Evolutionary conservation across 164 flowering plant genomes (phyloP), one percentile per base, ranked within the genome.

Genomic region (Vitis riparia): DNA sequence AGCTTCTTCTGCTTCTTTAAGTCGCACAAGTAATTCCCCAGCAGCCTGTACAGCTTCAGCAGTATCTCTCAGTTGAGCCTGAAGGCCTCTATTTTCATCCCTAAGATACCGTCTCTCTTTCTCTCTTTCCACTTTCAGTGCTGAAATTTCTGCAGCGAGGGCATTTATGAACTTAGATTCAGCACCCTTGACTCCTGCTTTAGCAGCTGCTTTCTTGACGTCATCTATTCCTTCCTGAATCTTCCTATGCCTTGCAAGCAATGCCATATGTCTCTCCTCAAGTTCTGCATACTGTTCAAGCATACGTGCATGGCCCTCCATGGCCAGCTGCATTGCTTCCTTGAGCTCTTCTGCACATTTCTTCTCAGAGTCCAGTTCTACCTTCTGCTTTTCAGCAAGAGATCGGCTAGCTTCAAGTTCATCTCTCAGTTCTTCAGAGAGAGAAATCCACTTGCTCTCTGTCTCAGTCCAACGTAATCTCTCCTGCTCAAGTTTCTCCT

Each of bases 31-130:
- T 55, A 96, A 78, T 73, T 95, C 99, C 11, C 99, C 95, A 55
- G 99, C 99, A 60, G 99, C 99, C 70, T 93, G 97, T 50, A 96
- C 94, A 69, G 99, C 98, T 76, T 95, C 99, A 69, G 94, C 98
- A 52, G 99, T 96, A 79, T 96, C 99, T 71, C 91, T 81, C 69
- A 96, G 72, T 75, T 96, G 98, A 71, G 94, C 80, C 65, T 88
- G 92, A 65, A 96, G 95, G 16, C 87, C 93, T 78, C 76, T 93
- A 66, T 86, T 93, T 79, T 96, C 98, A 73, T 93, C 97, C 80
- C 87, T 89, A 55, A 86, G 72, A 67, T 90, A 85, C 32, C 84
- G 75, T 68, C 88, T 89, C 74, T 93, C 99, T 66, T 85, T 90
- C 57, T 92, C 99, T 74, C 82, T 86, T 76, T 91, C 97, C 17